These are phyloP conservation scores for Aspergillus incahuasiensis DNA, from an alignment of 495 filamentous ascomycete species.

Conservation along the genomic window DNA sequence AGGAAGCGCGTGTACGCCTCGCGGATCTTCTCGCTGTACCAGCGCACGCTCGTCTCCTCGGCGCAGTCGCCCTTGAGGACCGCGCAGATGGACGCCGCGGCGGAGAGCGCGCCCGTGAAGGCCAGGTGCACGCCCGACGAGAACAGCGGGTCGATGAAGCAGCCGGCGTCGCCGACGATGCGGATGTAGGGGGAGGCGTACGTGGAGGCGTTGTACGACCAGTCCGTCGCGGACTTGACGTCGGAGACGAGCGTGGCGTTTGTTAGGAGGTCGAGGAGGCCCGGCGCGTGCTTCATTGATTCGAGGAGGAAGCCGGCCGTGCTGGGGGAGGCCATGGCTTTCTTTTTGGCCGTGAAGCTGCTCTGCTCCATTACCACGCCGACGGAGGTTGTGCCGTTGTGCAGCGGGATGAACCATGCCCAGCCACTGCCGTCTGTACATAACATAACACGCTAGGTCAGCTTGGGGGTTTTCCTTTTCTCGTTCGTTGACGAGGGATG, in stretches of 20 bases:
- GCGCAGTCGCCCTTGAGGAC: background rate
- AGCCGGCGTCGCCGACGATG: conserved; percentile 41
- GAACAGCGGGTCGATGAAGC: conserved; percentile 44
- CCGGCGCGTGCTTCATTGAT: background rate
- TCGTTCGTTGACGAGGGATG: too few species aligned
- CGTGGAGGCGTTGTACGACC: conserved; percentile 35
- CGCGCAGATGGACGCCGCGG: conserved; percentile 4
- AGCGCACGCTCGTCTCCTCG: background rate
- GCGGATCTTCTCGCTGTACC: background rate
- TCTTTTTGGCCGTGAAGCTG: conserved; percentile 18
- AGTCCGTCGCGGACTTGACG: conserved; percentile 29
- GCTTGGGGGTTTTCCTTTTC: too few species aligned
- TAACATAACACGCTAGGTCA: too few species aligned
- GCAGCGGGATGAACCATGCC: conserved; percentile 45
- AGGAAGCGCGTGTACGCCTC: background rate
- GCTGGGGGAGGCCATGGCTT: conserved; percentile 7
- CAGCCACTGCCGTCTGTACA: conserved; percentile 40
- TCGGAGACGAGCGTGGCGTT: background rate
- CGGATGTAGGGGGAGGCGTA: conserved; percentile 33
- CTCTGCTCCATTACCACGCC: conserved; percentile 38
- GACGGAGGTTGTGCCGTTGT: conserved; percentile 38
- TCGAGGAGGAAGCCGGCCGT: background rate
- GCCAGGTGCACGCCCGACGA: conserved; percentile 40
- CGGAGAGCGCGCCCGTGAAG: conserved; percentile 29
- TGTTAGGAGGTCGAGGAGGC: conserved; percentile 16